A percentile compares a stretch with the other conserved stretches of the same genome.
phyloP scores from a whole-genome alignment of 108 stramenopile genomes.

The Skeletonema costatum region DNA sequence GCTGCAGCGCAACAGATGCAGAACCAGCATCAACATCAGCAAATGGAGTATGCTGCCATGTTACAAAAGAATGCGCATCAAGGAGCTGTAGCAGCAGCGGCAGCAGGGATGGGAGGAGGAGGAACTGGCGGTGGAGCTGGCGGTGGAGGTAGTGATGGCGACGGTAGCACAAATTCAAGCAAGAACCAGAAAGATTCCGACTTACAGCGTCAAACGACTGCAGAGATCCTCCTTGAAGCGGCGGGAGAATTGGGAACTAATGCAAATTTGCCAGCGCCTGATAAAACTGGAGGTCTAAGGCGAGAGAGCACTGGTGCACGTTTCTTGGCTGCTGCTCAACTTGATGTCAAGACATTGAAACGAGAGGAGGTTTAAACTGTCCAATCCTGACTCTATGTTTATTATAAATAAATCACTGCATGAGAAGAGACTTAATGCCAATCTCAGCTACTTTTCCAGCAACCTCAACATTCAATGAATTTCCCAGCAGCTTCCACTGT shows the following conservation, averaged over 20 bases:
- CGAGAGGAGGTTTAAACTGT: background rate
- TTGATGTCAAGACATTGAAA: background rate
- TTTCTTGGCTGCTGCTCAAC: slow-evolving; percentile 1
- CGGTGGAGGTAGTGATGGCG: slow-evolving; percentile 1
- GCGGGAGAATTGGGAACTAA: slow-evolving; percentile 8
- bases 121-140: background rate
- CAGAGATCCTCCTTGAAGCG: slow-evolving; percentile 23
- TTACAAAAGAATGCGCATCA: slow-evolving; percentile 20
- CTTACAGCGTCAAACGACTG: slow-evolving; percentile 7
- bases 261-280: background rate
- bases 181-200: background rate
- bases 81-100: background rate
- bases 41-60: slow-evolving; percentile 13
- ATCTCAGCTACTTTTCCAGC: slow-evolving; percentile 67
- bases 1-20: slow-evolving; percentile 40
- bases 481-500: slow-evolving; percentile 87
- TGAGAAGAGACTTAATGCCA: slow-evolving; percentile 35
- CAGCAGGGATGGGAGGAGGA: background rate
- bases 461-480: slow-evolving; percentile 79
- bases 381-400: background rate
- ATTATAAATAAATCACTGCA: background rate
- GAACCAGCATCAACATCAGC: slow-evolving; percentile 23
- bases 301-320: background rate
- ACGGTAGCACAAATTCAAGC: background rate
- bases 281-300: background rate